Evolutionary conservation across 805 yeast species (phyloP).

Genomic region (Metschnikowia reukaufii): DNA sequence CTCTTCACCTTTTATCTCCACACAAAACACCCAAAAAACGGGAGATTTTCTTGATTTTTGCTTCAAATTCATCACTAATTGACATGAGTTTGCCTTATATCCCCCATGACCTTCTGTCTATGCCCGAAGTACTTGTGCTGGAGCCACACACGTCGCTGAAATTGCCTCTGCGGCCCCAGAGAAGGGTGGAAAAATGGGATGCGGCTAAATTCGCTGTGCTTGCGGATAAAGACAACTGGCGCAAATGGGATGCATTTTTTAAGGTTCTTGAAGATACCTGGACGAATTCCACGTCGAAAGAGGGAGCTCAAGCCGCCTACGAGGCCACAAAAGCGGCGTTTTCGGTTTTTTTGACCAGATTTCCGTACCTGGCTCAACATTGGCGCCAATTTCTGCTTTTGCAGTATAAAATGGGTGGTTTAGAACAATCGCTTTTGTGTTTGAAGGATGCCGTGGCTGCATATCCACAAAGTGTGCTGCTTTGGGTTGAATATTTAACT

Average conservation of each 20-base stretch:
- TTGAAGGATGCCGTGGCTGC: constrained; percentile 39
- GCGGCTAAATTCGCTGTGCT: constrained; percentile 12
- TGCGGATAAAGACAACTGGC: constrained; percentile 32
- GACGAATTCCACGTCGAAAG: constrained; percentile 10
- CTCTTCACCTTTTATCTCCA: no score
- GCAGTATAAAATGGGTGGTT: constrained; percentile 56
- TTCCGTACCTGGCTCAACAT: constrained; percentile 57
- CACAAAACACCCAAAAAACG: not conserved
- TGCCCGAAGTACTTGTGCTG: not conserved
- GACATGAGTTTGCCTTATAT: not conserved
- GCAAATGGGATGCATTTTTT: constrained; percentile 42
- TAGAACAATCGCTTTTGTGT: constrained; percentile 47
- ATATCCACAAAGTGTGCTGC: constrained; percentile 59
- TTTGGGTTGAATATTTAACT: constrained; percentile 67
- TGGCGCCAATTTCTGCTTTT: constrained; percentile 65
- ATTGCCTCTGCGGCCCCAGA: constrained; percentile 11
- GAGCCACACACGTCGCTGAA: not conserved
- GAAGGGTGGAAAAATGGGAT: constrained; percentile 17
- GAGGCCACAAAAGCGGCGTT: constrained; percentile 8
- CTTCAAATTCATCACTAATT: no score
- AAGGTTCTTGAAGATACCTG: constrained; percentile 25
- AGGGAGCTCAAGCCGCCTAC: constrained; percentile 1
- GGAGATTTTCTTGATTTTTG: no score
- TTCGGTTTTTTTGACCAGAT: constrained; percentile 41
- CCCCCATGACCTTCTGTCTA: not conserved